Evolutionary conservation across 441 rosid genomes (phyloP).

Genomic region (Erysimum cheiri): DNA sequence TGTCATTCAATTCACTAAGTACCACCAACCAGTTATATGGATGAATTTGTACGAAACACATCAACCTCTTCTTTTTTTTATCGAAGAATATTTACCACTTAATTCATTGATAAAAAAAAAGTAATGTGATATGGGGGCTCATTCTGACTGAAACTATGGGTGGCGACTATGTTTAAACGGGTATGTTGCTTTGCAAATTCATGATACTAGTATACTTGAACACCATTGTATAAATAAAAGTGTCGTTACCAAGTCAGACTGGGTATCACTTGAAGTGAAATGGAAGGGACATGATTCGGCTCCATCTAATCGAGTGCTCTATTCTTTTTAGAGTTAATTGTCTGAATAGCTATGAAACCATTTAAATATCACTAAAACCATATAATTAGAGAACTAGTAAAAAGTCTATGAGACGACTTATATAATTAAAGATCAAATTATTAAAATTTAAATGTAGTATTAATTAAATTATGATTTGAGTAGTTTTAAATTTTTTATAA

Average conservation of each 20-base stretch:
- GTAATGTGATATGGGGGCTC: not conserved
- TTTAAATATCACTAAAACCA: not conserved
- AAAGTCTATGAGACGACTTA: not conserved
- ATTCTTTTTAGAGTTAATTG: not conserved
- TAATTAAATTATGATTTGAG: no score
- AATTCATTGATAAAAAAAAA: not conserved
- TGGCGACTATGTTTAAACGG: no score
- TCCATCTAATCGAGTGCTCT: constrained; percentile 19
- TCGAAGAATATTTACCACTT: not conserved
- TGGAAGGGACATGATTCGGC: constrained; percentile 28
- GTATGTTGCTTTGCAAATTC: no score
- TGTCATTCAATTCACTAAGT: not conserved
- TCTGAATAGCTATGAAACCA: no score
- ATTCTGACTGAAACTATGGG: no score
- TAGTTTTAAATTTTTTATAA: no score
- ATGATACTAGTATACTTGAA: not conserved
- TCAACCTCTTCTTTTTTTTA: no score
- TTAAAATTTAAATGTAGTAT: no score
- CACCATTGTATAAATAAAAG: not conserved
- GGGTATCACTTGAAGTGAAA: constrained; percentile 5
- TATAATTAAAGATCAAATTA: no score
- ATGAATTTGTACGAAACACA: not conserved
- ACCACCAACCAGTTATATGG: not conserved
- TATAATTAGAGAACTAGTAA: not conserved
- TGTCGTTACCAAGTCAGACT: not conserved